Evolutionary conservation across 352 stramenopile genomes (phyloP).

Genomic region (Aphanomyces astaci): DNA sequence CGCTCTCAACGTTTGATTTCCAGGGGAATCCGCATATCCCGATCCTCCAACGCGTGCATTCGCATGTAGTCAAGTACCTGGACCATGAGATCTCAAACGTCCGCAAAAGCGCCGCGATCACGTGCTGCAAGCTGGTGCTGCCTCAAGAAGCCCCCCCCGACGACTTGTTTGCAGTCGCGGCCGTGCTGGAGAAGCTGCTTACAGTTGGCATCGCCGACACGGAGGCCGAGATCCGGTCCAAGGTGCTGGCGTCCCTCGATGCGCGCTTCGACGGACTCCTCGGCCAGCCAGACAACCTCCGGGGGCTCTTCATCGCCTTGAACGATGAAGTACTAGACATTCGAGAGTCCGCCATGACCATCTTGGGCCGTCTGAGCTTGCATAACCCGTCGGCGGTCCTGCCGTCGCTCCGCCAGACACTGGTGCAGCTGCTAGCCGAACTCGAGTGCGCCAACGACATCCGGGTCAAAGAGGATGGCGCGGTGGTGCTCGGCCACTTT

Average conservation of each 20-base stretch:
- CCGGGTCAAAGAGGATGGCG: slow-evolving; percentile 73
- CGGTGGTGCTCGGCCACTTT: slow-evolving; percentile 70
- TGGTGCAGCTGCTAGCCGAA: slow-evolving; percentile 80
- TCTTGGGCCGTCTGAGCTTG: slow-evolving; percentile 71
- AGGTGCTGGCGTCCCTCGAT: slow-evolving; percentile 73
- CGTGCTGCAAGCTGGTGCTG: slow-evolving; percentile 77
- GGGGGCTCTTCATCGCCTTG: slow-evolving; percentile 78
- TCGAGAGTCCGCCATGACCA: slow-evolving; percentile 83
- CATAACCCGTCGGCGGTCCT: slow-evolving; percentile 77
- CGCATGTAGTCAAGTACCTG: slow-evolving; percentile 81
- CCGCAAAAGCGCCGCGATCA: slow-evolving; percentile 79
- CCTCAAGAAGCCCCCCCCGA: slow-evolving; percentile 54
- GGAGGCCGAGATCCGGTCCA: slow-evolving; percentile 75
- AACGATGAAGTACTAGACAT: slow-evolving; percentile 86
- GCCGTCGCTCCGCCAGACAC: slow-evolving; percentile 72
- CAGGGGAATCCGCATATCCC: slow-evolving; percentile 76
- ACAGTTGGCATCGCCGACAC: slow-evolving; percentile 81
- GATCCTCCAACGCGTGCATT: slow-evolving; percentile 83
- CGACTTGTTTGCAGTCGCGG: slow-evolving; percentile 59
- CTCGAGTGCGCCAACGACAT: slow-evolving; percentile 79
- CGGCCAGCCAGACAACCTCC: slow-evolving; percentile 73
- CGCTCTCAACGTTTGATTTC: slow-evolving; percentile 80
- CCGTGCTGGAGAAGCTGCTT: slow-evolving; percentile 67
- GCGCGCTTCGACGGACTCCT: slow-evolving; percentile 73
- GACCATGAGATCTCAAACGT: slow-evolving; percentile 79